Base-by-base conservation (phyloP, 345 rosid genomes). In the Ailanthus altissimus region DNA sequence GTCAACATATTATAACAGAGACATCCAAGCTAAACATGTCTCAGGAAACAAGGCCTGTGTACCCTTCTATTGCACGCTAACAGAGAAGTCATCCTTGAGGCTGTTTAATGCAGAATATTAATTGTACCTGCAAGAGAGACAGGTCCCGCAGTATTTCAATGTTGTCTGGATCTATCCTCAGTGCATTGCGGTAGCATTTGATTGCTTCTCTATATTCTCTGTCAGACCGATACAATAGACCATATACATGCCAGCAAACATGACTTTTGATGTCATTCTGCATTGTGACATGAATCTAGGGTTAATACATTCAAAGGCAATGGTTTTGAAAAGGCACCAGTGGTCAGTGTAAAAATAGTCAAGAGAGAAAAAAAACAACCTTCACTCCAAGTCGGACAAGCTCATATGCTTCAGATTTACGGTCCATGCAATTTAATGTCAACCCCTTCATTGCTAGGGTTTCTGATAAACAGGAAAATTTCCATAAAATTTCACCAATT, bases 201-300 rank as follows among this genome's bases (percentile, higher is more conserved):
- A 97, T 97, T 77, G 99, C 99, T 81, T 97, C 99, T 80, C 98
- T 91, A 65, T 97, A 97, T 80, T 94, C 99, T 89, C 99, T 88
- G 81, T 97, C 99, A 36, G 99, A 97, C 16, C 99, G 98, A 82
- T 92, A 94, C 67, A 94, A 90, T 70, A 94, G 98, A 80, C 99
- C 99, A 87, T 89, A 90, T 47, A 94, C 99, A 85, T 97, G 99
- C 99, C 99, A 97, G 88, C 99, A 97, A 81, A 94, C 99, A 86
- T 97, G 99, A 85, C 99, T 97, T 85, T 92, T 94, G 68, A 97
- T 87, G 78, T 97, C 99, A 91, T 94, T 94, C 99, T 97, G 93
- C 90, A 88, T 46, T 36, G 80, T 73, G 60, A 78, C 59, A 70
- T 38, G 80, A 75, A 81, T 45, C 62, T 15, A 81, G 62, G 59